Evolutionary conservation across 306 rosid genomes (phyloP), one percentile per base, ranked within the genome.

Genomic region (Prunus salicina): DNA sequence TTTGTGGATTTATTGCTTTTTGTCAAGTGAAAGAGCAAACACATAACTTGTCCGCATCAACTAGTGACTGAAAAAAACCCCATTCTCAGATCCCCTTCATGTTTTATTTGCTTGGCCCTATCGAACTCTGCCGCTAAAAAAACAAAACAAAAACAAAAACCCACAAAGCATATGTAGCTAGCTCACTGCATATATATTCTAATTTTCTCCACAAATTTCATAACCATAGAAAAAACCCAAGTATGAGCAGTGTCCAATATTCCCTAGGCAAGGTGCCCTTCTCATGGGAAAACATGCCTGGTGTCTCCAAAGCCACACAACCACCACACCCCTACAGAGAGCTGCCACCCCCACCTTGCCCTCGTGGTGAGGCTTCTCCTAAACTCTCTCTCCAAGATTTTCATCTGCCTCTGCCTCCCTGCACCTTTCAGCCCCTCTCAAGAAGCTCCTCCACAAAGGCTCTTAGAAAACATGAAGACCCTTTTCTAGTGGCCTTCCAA

Each of bases 281-380:
- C 88, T 84, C 97, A 19, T 91, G 97, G 97, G 97, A 94, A 83
- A 86, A 85, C 60, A 86, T 86, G 66, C 93, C 94, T 4, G 93
- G 96, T 2, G 83, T 84, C 12, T 82, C 90, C 27, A 88, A 89
- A 45, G 45, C 12, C 64, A 46, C 73, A 28, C 67, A 51, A 46
- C 69, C n/a, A 45, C 18, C 65, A 28, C 65, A 60, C 4, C 25
- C 4, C 25, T 28, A 61, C 2, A 61, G 41, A 28, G 3, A 75
- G 67, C 86, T 88, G 0, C 96, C 92, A 18, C 88, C 82, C 0
- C 96, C 97, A 66, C 96, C 96, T 0, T 72, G 77, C 79, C 78
- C 79, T 41, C 7, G 1, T 30, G 15, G 14, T 16, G 46, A 27
- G 30, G 19, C 65, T 27, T 14, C 74, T 20, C 22, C 61, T 38